phyloP scores from a whole-genome alignment of 495 filamentous ascomycete species.

The Aspergillus bridgeri region DNA sequence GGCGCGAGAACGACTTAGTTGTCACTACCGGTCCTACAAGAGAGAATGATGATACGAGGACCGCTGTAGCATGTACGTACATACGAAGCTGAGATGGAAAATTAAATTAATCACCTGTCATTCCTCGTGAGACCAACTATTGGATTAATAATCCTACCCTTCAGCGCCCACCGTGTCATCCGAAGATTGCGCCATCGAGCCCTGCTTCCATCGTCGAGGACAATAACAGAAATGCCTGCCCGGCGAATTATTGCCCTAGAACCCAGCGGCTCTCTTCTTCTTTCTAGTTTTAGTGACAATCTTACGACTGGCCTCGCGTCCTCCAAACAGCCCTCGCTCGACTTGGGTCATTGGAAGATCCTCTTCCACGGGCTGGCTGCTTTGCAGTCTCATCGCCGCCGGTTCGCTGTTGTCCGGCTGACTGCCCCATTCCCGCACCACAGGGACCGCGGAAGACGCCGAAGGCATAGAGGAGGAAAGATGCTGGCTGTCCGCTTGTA shows the following conservation, averaged over 20 bases:
- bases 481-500: slow-evolving; percentile 14
- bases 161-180: neutral
- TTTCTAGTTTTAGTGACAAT: slow-evolving; percentile 29
- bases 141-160: neutral
- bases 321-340: slow-evolving; percentile 40
- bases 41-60: neutral
- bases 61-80: neutral
- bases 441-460: slow-evolving; percentile 25
- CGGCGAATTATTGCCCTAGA: slow-evolving; percentile 20
- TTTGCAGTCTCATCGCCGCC: slow-evolving; percentile 20
- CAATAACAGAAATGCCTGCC: too few relatives aligned
- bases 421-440: slow-evolving; percentile 33
- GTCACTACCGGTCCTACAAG: too few relatives aligned
- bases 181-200: neutral
- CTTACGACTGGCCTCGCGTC: slow-evolving; percentile 30
- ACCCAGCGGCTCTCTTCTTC: slow-evolving; percentile 43
- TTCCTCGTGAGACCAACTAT: neutral
- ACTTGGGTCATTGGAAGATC: slow-evolving; percentile 42
- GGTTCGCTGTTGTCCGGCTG: slow-evolving; percentile 31
- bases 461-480: slow-evolving; percentile 17
- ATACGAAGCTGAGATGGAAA: too few relatives aligned
- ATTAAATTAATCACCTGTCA: neutral
- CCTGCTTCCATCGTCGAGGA: neutral
- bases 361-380: slow-evolving; percentile 38
- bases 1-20: neutral